These are phyloP conservation scores for Mrakia gelida DNA, from an alignment of 768 basidiomycete species.

Conservation along the genomic window DNA sequence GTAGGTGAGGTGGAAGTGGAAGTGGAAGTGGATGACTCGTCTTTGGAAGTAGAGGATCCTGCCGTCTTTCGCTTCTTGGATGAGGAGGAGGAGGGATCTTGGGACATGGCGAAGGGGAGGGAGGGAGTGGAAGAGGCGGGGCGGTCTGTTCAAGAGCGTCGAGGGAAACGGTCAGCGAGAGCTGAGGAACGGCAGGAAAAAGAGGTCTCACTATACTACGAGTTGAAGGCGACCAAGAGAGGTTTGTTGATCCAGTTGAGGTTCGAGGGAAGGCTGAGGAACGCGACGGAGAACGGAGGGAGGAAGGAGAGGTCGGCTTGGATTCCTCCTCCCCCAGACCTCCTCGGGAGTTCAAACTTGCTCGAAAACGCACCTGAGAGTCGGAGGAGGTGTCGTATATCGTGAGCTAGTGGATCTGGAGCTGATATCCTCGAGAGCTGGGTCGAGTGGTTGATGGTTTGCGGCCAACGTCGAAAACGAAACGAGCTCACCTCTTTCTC, in stretches of 20 bases:
- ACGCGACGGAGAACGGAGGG: no score
- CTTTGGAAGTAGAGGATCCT: not conserved
- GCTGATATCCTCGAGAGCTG: not conserved
- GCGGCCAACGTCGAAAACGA: not conserved
- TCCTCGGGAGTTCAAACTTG: no score
- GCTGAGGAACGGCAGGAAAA: no score
- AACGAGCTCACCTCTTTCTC: not conserved
- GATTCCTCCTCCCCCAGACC: no score
- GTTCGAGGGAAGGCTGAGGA: no score
- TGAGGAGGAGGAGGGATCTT: not conserved
- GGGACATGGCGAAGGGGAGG: not conserved
- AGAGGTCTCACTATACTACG: no score
- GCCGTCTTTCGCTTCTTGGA: not conserved
- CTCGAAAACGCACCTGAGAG: not conserved
- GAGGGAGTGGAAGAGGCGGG: not conserved
- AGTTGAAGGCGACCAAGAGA: no score
- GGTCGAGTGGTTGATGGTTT: not conserved
- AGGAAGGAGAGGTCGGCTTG: no score
- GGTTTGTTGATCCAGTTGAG: no score
- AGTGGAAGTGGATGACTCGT: not conserved
- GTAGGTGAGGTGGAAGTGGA: not conserved
- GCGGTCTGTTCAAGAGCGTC: not conserved
- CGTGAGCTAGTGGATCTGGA: not conserved
- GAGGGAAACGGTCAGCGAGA: no score
- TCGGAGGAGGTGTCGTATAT: not conserved